Evolutionary conservation across 2,329 filamentous ascomycete genomes (phyloP).

Genomic region (Colletotrichum somersetense): DNA sequence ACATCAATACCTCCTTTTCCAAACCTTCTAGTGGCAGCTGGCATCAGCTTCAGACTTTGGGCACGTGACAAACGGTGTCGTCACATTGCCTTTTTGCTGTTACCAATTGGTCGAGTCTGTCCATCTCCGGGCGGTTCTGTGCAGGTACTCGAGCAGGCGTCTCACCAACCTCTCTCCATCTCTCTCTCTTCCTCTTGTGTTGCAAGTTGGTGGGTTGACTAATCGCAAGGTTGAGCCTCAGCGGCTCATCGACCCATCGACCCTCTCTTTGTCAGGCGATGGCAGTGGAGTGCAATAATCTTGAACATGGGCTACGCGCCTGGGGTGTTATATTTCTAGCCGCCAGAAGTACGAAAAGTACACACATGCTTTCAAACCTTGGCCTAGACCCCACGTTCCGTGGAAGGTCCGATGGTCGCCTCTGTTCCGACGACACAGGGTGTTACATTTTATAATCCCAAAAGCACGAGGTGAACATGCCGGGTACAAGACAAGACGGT

Average conservation of each 20-base stretch:
- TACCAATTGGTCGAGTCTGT: slow-evolving; percentile 2
- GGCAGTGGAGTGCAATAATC: background rate
- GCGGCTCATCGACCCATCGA: background rate
- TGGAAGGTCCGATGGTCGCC: background rate
- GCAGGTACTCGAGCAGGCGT: background rate
- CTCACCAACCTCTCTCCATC: background rate
- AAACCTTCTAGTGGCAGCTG: background rate
- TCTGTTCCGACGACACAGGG: slow-evolving; percentile 16
- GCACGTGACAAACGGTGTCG: background rate
- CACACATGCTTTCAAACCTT: background rate
- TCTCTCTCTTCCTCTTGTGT: background rate
- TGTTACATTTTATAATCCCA: background rate
- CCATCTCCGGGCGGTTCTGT: background rate
- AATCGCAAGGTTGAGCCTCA: slow-evolving; percentile 7
- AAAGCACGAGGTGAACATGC: background rate
- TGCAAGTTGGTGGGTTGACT: background rate
- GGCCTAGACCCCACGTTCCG: background rate
- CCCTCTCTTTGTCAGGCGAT: background rate
- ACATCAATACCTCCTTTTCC: background rate
- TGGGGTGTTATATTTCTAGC: background rate
- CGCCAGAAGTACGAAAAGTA: background rate
- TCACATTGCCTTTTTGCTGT: background rate
- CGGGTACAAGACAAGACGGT: background rate
- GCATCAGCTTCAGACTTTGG: background rate
- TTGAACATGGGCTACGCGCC: background rate